Evolutionary conservation across 2,329 filamentous ascomycete species (phyloP), one percentile per base, ranked within the genome.

Genomic region (Sordariomycetes sp.): DNA sequence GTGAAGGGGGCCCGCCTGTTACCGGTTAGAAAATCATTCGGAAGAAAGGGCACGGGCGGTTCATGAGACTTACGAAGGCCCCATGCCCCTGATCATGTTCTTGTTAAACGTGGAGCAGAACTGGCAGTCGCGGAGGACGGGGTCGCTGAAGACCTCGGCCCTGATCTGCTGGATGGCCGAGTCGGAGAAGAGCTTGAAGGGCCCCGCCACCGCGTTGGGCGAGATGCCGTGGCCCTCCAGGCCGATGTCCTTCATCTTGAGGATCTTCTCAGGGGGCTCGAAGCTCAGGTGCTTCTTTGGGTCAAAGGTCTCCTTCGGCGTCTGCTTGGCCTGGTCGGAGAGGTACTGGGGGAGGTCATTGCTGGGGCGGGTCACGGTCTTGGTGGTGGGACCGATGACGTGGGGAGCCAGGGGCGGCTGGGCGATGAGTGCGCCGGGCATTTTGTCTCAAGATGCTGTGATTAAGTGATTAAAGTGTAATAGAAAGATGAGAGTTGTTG

Each of bases 81-180:
- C 63, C 40, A 65, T 62, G 71, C 76, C 65, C 71, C 80, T 71
- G 74, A 86, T 60, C 78, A 86, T 74, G 61, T 84, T 83, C 64
- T 81, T 83, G 35, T 58, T 62, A 22, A 69, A 68, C 1, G 57
- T 59, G 1, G 67, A 68, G n/a, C 77, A 78, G 66, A 77, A 86
- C 55, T 74, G 74, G 67, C 78, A 84, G 50, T 83, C 79, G 10
- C 76, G 69, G 62, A 79, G 74, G 3, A 86, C 81, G 43, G 79
- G 74, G 0, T 79, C 73, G 53, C 76, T 77, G 46, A 86, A 72
- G n/a, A 87, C 76, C 66, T 88, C 85, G 3, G 71, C 70, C 58
- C 85, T 76, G 77, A 88, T 86, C 56, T 79, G 76, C 64, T 79
- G 70, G 55, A 88, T 75, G 1, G 84, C 83, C 53, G 85, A 81